Percentiles rank a stretch among this genome's conserved stretches.
Evolutionary conservation across 805 yeast genomes (phyloP).

Genomic region (Spathaspora sp.): DNA sequence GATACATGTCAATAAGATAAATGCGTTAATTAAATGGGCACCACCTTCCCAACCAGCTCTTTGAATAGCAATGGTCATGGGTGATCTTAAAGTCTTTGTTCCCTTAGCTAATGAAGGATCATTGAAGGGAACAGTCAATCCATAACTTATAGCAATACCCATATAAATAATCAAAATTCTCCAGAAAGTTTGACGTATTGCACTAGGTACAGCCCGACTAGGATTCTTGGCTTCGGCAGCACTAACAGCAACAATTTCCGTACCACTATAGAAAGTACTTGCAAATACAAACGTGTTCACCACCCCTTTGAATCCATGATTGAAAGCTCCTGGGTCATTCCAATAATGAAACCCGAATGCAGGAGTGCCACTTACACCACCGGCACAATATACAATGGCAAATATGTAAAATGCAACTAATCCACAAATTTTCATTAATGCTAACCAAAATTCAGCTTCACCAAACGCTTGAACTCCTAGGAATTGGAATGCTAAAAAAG

Average conservation of each 20-base stretch:
- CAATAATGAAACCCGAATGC: slow-evolving; percentile 43
- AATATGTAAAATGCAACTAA: slow-evolving; percentile 48
- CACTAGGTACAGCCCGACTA: slow-evolving; percentile 51
- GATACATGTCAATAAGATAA: slow-evolving; percentile 59
- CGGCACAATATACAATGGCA: slow-evolving; percentile 43
- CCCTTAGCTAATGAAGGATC: slow-evolving; percentile 38
- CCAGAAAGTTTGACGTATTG: slow-evolving; percentile 53
- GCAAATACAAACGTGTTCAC: slow-evolving; percentile 58
- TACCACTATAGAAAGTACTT: slow-evolving; percentile 57
- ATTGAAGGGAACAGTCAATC: slow-evolving; percentile 56
- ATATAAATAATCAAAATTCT: slow-evolving; percentile 52
- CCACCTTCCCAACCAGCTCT: slow-evolving; percentile 42
- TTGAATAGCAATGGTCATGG: slow-evolving; percentile 35
- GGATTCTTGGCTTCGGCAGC: slow-evolving; percentile 65
- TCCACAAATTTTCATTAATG: slow-evolving; percentile 45
- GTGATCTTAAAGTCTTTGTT: slow-evolving; percentile 42
- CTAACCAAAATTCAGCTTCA: slow-evolving; percentile 53
- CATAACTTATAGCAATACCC: slow-evolving; percentile 53
- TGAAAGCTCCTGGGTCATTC: slow-evolving; percentile 42
- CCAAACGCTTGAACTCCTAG: slow-evolving; percentile 54
- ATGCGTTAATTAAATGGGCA: slow-evolving; percentile 56
- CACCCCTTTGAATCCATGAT: slow-evolving; percentile 49
- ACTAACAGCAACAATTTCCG: slow-evolving; percentile 54
- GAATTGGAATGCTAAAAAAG: slow-evolving; percentile 47
- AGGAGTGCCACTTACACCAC: slow-evolving; percentile 36